Evolutionary conservation across 805 yeast genomes (phyloP), one percentile per base, ranked within the genome.

Genomic region (Wickerhamiella brachini): DNA sequence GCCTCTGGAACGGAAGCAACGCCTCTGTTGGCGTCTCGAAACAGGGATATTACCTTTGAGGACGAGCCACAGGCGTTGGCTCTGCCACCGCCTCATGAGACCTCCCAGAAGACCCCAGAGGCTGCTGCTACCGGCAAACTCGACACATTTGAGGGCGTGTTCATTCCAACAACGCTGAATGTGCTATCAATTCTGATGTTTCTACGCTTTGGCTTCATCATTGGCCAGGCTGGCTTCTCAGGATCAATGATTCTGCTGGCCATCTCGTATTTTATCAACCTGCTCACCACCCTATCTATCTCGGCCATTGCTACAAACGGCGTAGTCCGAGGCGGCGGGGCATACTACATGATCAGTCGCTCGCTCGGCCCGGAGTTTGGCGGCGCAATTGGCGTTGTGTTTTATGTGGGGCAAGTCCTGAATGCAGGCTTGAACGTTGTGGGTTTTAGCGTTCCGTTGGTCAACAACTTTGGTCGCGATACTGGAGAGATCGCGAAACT

Each of bases 281-380:
- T 87, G 5, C 71, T 93, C 51, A 93, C 98, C 0, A 86, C 95
- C 0, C 67, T 93, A 57, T 85, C 95, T 20, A 81, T 93, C 53
- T 85, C 95, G 51, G 98, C 98, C 1, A 93, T 93, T 54, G 87
- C 97, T 1, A 93, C 99, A 1, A 93, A 93, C 63, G 99, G 99
- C 21, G 87, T 95, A 0, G 97, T 93, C 2, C 78, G 88, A 58
- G 97, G 97, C 13, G 99, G 99, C 15, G 99, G 99, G 47, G 97
- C 97, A 0, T 93, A 93, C 64, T 93, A 88, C 61, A 93, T 93
- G 97, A 87, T 93, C 53, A 84, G 95, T 34, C 74, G 99, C 57
- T 83, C 95, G 34, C 70, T 93, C 54, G 99, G 99, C 0, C 96
- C 97, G 3, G 99, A 93, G 64, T 93, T 93, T 67, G 99, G 99